Percentiles rank a stretch among this genome's conserved stretches.
Evolutionary conservation across 768 basidiomycete genomes (phyloP).

Genomic region (Suillus lakei): DNA sequence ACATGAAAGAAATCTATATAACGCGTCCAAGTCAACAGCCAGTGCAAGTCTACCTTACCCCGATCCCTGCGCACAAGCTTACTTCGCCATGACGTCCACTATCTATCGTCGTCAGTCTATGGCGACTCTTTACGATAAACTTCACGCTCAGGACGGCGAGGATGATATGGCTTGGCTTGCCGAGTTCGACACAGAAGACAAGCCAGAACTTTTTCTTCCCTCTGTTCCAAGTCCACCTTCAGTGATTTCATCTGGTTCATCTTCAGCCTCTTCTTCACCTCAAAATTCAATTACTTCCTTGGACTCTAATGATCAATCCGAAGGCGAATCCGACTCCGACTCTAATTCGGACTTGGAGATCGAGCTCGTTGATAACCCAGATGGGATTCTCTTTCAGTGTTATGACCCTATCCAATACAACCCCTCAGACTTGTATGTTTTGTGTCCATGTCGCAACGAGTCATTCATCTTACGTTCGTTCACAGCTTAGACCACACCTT

Average conservation of each 20-base stretch:
- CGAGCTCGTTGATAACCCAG: conserved; percentile 19
- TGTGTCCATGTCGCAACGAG: not conserved
- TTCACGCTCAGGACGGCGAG: conserved; percentile 39
- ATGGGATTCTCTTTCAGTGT: conserved; percentile 4
- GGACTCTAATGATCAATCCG: conserved; percentile 18
- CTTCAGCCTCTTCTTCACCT: conserved; percentile 29
- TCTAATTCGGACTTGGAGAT: conserved; percentile 38
- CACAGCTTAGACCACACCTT: conserved; percentile 23
- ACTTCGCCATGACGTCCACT: conserved; percentile 31
- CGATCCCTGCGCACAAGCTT: not conserved
- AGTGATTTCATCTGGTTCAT: conserved; percentile 32
- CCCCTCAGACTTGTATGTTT: conserved; percentile 32
- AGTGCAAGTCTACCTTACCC: conserved; percentile 4
- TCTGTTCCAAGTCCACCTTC: conserved; percentile 25
- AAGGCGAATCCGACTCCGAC: conserved; percentile 26
- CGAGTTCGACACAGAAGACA: conserved; percentile 39
- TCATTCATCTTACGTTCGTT: conserved; percentile 19
- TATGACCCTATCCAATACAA: conserved; percentile 10
- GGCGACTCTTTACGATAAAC: conserved; percentile 40
- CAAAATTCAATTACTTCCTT: conserved; percentile 5
- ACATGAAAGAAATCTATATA: conserved; percentile 44
- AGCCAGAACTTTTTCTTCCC: conserved; percentile 29
- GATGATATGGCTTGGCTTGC: conserved; percentile 39
- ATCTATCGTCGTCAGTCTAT: conserved; percentile 41
- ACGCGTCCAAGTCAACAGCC: conserved; percentile 5